phyloP scores from a whole-genome alignment of 2,329 filamentous ascomycete species.

The Chrysosporium queenslandicum region DNA sequence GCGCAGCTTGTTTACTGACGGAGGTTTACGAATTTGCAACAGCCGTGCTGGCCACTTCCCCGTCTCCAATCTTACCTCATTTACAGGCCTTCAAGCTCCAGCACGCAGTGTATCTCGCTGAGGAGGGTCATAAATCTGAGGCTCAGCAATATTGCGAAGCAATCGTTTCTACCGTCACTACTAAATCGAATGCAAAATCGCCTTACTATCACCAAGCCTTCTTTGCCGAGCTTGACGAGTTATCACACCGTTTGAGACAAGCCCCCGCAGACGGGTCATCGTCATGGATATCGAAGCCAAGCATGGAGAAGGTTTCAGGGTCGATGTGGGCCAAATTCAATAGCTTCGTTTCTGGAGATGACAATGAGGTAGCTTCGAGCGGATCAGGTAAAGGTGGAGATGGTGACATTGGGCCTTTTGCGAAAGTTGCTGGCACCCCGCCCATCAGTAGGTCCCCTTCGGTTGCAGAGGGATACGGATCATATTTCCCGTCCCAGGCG shows the following conservation, averaged over 20 bases:
- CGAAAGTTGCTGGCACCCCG: conserved; percentile 64
- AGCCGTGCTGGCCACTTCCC: conserved; percentile 54
- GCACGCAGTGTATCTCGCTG: conserved; percentile 73
- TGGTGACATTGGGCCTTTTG: conserved; percentile 65
- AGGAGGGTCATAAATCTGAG: conserved; percentile 70
- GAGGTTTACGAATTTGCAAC: conserved; percentile 90
- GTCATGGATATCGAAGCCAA: conserved; percentile 90
- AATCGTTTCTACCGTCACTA: conserved; percentile 57
- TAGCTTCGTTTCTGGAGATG: conserved; percentile 90
- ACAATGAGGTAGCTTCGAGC: conserved; percentile 55
- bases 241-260: conserved; percentile 72
- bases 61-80: conserved; percentile 59
- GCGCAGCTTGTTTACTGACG: conserved; percentile 82
- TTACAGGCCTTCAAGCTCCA: conserved; percentile 84
- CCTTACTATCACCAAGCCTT: conserved; percentile 74
- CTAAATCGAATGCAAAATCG: conserved; percentile 68
- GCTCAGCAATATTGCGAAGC: conserved; percentile 86
- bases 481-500: conserved; percentile 36
- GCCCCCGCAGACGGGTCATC: conserved; percentile 70
- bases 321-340: conserved; percentile 89
- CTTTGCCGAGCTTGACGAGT: conserved; percentile 67
- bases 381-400: conserved; percentile 48
- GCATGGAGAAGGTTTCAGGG: conserved; percentile 88
- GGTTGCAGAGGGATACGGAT: conserved; percentile 63
- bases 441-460: conserved; percentile 66